These are phyloP conservation scores for Epichloe scottii DNA, from an alignment of 2,329 filamentous ascomycete species.

Conservation along the genomic window DNA sequence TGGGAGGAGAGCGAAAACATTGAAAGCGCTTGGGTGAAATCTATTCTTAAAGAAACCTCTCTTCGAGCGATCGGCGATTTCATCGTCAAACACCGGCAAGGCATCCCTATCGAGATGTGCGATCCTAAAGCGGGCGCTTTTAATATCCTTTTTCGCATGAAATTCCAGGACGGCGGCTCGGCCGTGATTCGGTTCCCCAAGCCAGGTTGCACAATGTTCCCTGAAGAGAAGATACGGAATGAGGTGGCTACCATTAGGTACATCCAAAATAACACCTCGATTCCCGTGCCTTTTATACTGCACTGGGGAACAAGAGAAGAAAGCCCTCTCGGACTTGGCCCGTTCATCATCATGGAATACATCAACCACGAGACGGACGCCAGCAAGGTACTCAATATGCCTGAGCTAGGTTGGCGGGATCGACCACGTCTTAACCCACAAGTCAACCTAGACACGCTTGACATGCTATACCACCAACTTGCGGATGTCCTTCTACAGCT, in stretches of 20 bases:
- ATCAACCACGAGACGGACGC: conserved; percentile 5
- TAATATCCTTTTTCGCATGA: conserved; percentile 6
- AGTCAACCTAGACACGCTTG: not conserved
- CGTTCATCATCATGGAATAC: conserved; percentile 9
- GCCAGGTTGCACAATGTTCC: conserved; percentile 6
- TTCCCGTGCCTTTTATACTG: conserved; percentile 7
- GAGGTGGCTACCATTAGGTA: conserved; percentile 7
- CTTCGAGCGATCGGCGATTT: not conserved
- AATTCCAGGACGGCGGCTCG: conserved; percentile 4
- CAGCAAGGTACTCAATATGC: not conserved
- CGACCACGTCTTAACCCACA: too few relatives aligned
- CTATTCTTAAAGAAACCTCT: too few relatives aligned
- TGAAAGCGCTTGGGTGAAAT: too few relatives aligned
- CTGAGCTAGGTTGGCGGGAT: too few relatives aligned
- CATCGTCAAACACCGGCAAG: conserved; percentile 3
- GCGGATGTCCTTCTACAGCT: conserved; percentile 3
- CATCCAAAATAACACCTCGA: conserved; percentile 6
- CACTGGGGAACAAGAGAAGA: conserved; percentile 8
- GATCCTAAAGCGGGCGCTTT: conserved; percentile 4
- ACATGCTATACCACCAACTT: conserved; percentile 1
- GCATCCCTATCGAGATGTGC: conserved; percentile 1
- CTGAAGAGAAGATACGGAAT: conserved; percentile 7
- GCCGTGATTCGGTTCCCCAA: conserved; percentile 6
- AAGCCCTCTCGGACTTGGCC: conserved; percentile 6
- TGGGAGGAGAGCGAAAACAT: too few relatives aligned